Evolutionary conservation across 2,329 filamentous ascomycete species (phyloP).

Genomic region (Huntiella bhutanensis): DNA sequence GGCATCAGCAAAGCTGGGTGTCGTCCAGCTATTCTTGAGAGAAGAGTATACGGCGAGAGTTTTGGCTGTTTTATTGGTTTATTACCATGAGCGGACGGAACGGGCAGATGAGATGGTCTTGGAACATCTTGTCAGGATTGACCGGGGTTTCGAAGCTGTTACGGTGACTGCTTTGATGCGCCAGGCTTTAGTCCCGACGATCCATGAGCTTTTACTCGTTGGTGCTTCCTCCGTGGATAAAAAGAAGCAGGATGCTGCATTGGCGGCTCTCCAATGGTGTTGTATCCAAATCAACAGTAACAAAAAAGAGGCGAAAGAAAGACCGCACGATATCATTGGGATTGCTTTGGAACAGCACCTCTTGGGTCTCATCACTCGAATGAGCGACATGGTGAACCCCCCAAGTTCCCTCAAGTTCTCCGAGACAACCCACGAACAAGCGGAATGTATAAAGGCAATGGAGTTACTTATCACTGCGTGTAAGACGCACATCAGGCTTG

Average conservation of each 20-base stretch:
- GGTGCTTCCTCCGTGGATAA: slow-evolving; percentile 50
- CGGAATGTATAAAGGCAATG: slow-evolving; percentile 61
- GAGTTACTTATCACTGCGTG: slow-evolving; percentile 72
- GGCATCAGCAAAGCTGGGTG: slow-evolving; percentile 32
- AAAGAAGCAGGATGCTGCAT: slow-evolving; percentile 27
- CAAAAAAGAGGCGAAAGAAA: slow-evolving; percentile 26
- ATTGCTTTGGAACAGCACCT: slow-evolving; percentile 68
- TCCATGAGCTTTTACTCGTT: slow-evolving; percentile 60
- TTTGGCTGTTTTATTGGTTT: slow-evolving; percentile 38
- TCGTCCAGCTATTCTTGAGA: not conserved
- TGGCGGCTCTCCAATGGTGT: slow-evolving; percentile 26
- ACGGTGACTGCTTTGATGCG: slow-evolving; percentile 51
- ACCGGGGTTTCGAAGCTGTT: slow-evolving; percentile 47
- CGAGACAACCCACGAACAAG: slow-evolving; percentile 46
- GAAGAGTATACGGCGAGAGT: slow-evolving; percentile 34
- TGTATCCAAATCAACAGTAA: slow-evolving; percentile 24
- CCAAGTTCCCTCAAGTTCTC: slow-evolving; percentile 18
- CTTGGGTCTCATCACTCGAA: slow-evolving; percentile 66
- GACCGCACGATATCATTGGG: slow-evolving; percentile 40
- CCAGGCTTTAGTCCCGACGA: slow-evolving; percentile 54
- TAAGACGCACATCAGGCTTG: slow-evolving; percentile 53
- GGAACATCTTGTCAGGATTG: slow-evolving; percentile 47
- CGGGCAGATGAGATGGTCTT: slow-evolving; percentile 47
- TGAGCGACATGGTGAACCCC: slow-evolving; percentile 59
- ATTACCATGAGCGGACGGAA: slow-evolving; percentile 34